phyloP scores from a whole-genome alignment of 768 basidiomycete species.

The Kwoniella sp. region DNA sequence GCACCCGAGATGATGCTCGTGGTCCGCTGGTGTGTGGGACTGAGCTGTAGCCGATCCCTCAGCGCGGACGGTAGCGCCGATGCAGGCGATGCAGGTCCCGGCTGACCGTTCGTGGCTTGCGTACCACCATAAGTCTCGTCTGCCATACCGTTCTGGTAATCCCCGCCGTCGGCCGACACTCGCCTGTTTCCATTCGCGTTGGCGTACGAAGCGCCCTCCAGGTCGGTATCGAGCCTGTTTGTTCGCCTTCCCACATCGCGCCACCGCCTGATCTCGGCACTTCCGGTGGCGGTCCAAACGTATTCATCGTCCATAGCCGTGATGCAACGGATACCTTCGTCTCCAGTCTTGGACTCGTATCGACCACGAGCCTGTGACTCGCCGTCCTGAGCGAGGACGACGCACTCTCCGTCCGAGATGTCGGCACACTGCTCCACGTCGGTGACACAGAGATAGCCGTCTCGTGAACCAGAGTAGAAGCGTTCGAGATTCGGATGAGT shows the following conservation, averaged over 20 bases:
- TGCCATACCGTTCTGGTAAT: too few relatives aligned
- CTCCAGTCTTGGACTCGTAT: slow-evolving; percentile 54
- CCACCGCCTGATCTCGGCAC: slow-evolving; percentile 79
- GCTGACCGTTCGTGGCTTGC: too few relatives aligned
- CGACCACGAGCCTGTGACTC: slow-evolving; percentile 22
- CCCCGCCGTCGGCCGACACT: background rate
- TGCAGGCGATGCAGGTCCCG: slow-evolving; percentile 7
- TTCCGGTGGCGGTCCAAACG: slow-evolving; percentile 85
- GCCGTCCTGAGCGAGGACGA: slow-evolving; percentile 62
- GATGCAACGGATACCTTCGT: slow-evolving; percentile 76
- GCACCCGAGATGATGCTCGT: slow-evolving; percentile 31
- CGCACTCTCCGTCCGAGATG: slow-evolving; percentile 82
- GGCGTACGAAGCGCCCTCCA: slow-evolving; percentile 29
- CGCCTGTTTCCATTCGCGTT: too few relatives aligned
- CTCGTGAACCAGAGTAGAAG: slow-evolving; percentile 92
- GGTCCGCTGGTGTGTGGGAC: slow-evolving; percentile 14
- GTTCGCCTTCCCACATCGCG: slow-evolving; percentile 54
- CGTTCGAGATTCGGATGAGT: slow-evolving; percentile 76
- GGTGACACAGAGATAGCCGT: slow-evolving; percentile 81
- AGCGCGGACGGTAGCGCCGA: slow-evolving; percentile 20
- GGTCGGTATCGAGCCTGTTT: slow-evolving; percentile 23
- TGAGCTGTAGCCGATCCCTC: slow-evolving; percentile 24
- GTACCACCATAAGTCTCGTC: too few relatives aligned
- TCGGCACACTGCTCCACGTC: slow-evolving; percentile 79
- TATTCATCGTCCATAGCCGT: slow-evolving; percentile 74